phyloP scores from a whole-genome alignment of 2,329 filamentous ascomycete genomes.

The Xenosphaeropsis pyriputrescens region DNA sequence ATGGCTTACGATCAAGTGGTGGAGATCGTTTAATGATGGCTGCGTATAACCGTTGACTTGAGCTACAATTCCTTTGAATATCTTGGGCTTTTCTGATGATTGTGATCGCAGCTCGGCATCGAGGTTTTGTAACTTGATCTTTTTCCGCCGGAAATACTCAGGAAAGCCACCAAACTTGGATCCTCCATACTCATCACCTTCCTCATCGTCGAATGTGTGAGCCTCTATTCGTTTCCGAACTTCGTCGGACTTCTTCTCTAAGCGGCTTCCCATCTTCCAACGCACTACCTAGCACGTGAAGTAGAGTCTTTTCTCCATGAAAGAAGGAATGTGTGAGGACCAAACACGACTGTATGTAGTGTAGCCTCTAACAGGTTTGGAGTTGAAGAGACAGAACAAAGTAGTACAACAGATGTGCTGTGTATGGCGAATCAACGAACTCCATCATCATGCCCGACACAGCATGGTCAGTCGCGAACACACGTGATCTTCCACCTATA shows the following conservation, averaged over 20 bases:
- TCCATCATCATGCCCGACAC: no score
- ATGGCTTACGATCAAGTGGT: constrained; percentile 76
- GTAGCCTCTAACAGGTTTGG: no score
- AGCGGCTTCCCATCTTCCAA: constrained; percentile 36
- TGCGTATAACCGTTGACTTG: constrained; percentile 96
- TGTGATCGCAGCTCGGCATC: constrained; percentile 67
- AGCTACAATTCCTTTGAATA: constrained; percentile 83
- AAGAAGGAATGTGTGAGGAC: no score
- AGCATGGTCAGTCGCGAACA: no score
- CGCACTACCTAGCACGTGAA: no score
- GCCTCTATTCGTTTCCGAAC: constrained; percentile 45
- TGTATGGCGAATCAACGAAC: no score
- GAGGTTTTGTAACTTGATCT: constrained; percentile 91
- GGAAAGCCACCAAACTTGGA: constrained; percentile 80
- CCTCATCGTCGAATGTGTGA: constrained; percentile 66
- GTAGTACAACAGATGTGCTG: no score
- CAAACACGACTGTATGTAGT: no score
- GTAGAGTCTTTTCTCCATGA: no score
- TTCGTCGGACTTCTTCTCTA: constrained; percentile 48
- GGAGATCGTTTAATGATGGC: constrained; percentile 78
- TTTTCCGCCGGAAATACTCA: constrained; percentile 92
- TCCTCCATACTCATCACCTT: constrained; percentile 78
- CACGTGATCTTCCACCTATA: no score
- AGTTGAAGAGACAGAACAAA: no score
- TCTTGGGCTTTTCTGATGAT: constrained; percentile 56